phyloP scores from a whole-genome alignment of 495 filamentous ascomycete genomes.

The Neurospora sublineolata region DNA sequence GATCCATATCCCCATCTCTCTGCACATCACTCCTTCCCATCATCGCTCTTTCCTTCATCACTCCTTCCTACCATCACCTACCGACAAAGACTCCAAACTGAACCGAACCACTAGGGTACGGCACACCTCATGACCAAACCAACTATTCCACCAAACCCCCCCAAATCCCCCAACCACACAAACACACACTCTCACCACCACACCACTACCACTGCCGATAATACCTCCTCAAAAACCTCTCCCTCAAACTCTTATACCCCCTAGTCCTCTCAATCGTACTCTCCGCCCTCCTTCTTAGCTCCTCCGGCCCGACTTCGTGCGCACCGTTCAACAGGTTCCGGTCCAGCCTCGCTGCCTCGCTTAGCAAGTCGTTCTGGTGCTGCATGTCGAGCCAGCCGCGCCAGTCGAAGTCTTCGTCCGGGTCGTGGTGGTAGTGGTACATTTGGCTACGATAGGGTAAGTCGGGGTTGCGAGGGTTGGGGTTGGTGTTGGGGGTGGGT shows the following conservation, averaged over 20 bases:
- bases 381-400: neutral
- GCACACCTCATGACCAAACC: neutral
- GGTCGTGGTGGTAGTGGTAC: neutral
- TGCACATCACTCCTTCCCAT: neutral
- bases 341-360: neutral
- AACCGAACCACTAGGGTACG: neutral
- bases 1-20: neutral
- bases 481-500: neutral
- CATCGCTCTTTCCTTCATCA: neutral
- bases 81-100: neutral
- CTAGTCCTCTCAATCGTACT: neutral
- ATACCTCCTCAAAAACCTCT: neutral
- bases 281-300: neutral
- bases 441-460: neutral
- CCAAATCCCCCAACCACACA: neutral
- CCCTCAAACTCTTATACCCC: neutral
- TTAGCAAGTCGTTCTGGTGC: neutral
- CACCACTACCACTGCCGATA: neutral
- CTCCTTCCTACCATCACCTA: neutral
- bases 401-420: neutral
- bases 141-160: neutral
- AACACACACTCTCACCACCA: neutral
- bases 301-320: neutral
- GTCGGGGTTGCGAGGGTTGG: neutral
- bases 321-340: neutral